Percentiles rank a stretch among this genome's conserved stretches.
These are phyloP conservation scores for Cryphonectria carpinicola DNA, from an alignment of 2,329 filamentous ascomycete genomes.

Conservation along the genomic window DNA sequence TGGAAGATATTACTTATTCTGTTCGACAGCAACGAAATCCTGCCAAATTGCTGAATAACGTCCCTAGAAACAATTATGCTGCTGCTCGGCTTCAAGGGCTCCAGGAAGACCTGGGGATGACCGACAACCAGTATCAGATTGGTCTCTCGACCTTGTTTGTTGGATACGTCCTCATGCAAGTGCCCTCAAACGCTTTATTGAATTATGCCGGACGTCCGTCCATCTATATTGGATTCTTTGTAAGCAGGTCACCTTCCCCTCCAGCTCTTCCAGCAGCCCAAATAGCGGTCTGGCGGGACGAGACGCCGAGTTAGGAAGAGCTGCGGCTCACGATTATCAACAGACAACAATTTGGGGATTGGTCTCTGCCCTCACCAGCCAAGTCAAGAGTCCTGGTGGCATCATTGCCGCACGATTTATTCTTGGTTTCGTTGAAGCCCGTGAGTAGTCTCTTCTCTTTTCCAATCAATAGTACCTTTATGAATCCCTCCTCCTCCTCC, in stretches of 20 bases:
- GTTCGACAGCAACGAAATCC: neutral
- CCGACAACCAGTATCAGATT: constrained; percentile 42
- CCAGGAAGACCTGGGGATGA: constrained; percentile 40
- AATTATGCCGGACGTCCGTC: constrained; percentile 39
- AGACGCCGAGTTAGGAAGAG: neutral
- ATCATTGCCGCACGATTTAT: constrained; percentile 44
- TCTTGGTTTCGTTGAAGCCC: constrained; percentile 43
- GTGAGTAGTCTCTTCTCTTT: neutral
- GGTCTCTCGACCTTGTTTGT: constrained; percentile 34
- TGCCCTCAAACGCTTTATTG: constrained; percentile 35
- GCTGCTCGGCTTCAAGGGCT: constrained; percentile 56
- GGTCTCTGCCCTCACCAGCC: constrained; percentile 39
- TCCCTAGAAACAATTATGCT: constrained; percentile 35
- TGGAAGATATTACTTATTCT: constrained; percentile 15
- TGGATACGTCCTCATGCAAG: constrained; percentile 35
- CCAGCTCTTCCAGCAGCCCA: neutral
- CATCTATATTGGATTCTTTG: constrained; percentile 45
- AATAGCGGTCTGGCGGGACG: no score
- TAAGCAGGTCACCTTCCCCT: constrained; percentile 21
- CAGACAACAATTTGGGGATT: constrained; percentile 26
- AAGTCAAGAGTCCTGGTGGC: constrained; percentile 38
- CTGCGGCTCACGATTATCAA: neutral
- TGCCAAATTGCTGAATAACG: neutral
- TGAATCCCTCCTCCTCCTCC: neutral
- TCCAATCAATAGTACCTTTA: neutral